Percentiles rank a stretch among this genome's conserved stretches.
phyloP scores from a whole-genome alignment of 257 asterid species.

The Fraxinus americana region DNA sequence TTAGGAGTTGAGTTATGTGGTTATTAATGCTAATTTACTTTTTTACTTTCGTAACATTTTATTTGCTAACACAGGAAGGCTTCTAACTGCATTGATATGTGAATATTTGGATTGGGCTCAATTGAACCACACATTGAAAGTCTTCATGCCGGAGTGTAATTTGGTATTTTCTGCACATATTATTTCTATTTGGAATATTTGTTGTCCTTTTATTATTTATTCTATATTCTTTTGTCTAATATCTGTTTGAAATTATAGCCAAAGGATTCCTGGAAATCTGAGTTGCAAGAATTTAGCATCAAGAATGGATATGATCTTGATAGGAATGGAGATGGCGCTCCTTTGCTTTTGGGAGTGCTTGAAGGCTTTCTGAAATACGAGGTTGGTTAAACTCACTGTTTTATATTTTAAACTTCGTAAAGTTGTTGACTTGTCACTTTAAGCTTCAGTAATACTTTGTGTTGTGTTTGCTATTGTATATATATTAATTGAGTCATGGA shows the following conservation, averaged over 20 bases:
- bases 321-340: constrained; percentile 86
- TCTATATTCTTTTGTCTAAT: constrained; percentile 11
- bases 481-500: background rate
- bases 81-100: constrained; percentile 76
- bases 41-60: constrained; percentile 2
- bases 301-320: constrained; percentile 92
- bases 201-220: constrained; percentile 4
- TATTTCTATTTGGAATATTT: constrained; percentile 3
- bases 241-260: constrained; percentile 50
- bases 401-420: background rate
- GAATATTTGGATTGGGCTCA: constrained; percentile 98
- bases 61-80: constrained; percentile 64
- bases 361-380: constrained; percentile 98
- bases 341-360: constrained; percentile 93
- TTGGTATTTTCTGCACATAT: constrained; percentile 47
- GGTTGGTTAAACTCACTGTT: constrained; percentile 46
- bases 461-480: background rate
- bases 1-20: background rate
- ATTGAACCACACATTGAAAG: constrained; percentile 79
- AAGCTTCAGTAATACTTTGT: background rate
- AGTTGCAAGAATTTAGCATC: constrained; percentile 87
- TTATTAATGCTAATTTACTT: constrained; percentile 10
- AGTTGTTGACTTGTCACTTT: background rate
- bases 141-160: constrained; percentile 86
- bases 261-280: constrained; percentile 91